Evolutionary conservation across 2,329 filamentous ascomycete genomes (phyloP), one percentile per base, ranked within the genome.

Genomic region (Penicillium sp.): DNA sequence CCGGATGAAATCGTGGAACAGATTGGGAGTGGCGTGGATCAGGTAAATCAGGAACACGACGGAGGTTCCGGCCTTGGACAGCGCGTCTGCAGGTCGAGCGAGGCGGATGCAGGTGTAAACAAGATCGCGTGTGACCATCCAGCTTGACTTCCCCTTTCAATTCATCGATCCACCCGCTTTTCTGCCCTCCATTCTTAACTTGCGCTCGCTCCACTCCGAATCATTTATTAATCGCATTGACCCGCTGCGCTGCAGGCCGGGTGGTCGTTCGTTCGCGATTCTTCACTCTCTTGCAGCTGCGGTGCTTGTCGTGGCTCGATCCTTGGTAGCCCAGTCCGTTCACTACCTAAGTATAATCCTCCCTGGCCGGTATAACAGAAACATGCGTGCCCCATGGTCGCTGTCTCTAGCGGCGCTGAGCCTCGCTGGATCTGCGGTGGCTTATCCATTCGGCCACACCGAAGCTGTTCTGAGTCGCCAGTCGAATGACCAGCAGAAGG

Each of bases 401-500:
- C 36, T 61, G 15, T 50, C 53, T 33, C 38, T 58, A n/a, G 43
- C 48, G 33, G 49, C 43, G 3, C 33, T 62, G 39, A 37, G 54
- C 41, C 42, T 64, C 7, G 45, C 51, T 30, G 47, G 51, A 32
- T 52, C 51, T 14, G 39, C 51, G 13, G 29, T 43, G 9, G 58
- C 56, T 20, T 49, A 51, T 42, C 57, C 59, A 2, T 39, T 50
- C 9, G 23, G 31, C 11, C 35, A 49, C 3, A 25, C 31, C 11
- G 47, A 54, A 35, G 36, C 45, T 5, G 21, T 47, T 14, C 28
- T 50, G 26, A 36, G 47, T 21, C 41, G 27, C 5, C 35, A 41
- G 11, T 35, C 29, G 3, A 33, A 44, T 2, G 39, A 45, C 9
- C 57, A 50, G 10, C 43, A 57, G 7, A 64, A 79, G 50, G 76